Conservation (phyloP, 345 rosid species). For the Acer yangbiense region DNA sequence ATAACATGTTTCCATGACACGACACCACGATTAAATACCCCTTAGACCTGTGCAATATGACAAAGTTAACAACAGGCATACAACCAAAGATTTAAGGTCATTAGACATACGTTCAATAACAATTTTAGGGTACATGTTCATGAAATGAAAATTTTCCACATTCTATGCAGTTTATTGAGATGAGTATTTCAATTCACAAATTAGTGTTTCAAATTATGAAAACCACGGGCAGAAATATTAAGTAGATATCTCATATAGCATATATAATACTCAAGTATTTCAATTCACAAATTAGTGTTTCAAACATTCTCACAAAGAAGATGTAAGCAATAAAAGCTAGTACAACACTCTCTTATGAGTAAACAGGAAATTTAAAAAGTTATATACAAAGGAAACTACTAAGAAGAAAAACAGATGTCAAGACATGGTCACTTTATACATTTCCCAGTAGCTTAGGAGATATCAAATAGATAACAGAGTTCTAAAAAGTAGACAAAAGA, state of each 20-base stretch:
- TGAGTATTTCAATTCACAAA: background rate
- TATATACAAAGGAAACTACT: no score
- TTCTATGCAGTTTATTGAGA: background rate
- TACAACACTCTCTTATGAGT: background rate
- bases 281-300: no score
- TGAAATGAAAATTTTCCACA: background rate
- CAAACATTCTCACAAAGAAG: background rate
- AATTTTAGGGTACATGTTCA: background rate
- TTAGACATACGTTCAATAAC: background rate
- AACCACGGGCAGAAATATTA: background rate
- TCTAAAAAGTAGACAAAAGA: background rate
- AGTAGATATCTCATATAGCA: background rate
- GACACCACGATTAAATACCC: background rate
- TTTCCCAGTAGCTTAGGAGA: conserved; percentile 4
- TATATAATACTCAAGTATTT: background rate
- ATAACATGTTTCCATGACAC: background rate
- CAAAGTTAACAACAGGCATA: background rate
- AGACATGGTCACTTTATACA: background rate
- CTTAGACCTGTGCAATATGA: background rate
- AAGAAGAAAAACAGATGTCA: no score
- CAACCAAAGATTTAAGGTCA: background rate
- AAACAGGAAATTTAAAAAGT: no score
- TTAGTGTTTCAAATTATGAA: no score
- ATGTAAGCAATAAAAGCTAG: background rate
- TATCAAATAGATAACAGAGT: conserved; percentile 1